Percentiles rank a stretch among this genome's conserved stretches.
These are phyloP conservation scores for Arthrobotrys musiformis DNA, from an alignment of 2,329 filamentous ascomycete genomes.

Conservation along the genomic window DNA sequence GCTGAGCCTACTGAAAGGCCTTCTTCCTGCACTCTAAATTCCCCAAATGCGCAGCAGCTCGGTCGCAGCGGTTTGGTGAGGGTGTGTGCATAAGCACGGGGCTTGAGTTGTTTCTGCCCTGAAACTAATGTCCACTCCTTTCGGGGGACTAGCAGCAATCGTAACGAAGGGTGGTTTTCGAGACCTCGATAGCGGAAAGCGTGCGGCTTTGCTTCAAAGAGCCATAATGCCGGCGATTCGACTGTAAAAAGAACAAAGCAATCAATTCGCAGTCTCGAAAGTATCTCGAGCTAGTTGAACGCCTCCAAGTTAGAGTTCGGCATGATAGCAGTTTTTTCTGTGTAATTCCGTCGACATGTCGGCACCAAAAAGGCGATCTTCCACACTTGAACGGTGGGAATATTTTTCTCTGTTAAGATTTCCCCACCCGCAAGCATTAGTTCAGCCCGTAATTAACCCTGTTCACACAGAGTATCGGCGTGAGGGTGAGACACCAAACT, in stretches of 20 bases:
- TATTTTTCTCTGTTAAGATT: conserved; percentile 24
- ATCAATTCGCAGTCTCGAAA: conserved; percentile 11
- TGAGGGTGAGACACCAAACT: conserved; percentile 50
- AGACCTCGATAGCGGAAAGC: conserved; percentile 21
- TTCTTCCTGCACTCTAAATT: conserved; percentile 29
- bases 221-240: neutral
- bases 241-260: conserved; percentile 23
- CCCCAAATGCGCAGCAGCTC: no score
- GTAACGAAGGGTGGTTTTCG: conserved; percentile 31
- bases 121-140: conserved; percentile 53
- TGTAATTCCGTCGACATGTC: conserved; percentile 1
- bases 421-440: conserved; percentile 37
- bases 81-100: conserved; percentile 55
- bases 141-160: conserved; percentile 42
- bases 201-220: conserved; percentile 20
- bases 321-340: conserved; percentile 39
- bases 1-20: conserved; percentile 16
- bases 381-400: conserved; percentile 19
- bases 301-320: conserved; percentile 18
- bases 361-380: conserved; percentile 20
- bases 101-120: conserved; percentile 53
- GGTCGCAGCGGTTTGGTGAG: conserved; percentile 30
- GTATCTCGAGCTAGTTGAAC: neutral
- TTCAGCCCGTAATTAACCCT: conserved; percentile 46
- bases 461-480: conserved; percentile 25